Conservation (phyloP, 371 early-diverging fungal genomes). For the Batrachochytrium dendrobatidis region DNA sequence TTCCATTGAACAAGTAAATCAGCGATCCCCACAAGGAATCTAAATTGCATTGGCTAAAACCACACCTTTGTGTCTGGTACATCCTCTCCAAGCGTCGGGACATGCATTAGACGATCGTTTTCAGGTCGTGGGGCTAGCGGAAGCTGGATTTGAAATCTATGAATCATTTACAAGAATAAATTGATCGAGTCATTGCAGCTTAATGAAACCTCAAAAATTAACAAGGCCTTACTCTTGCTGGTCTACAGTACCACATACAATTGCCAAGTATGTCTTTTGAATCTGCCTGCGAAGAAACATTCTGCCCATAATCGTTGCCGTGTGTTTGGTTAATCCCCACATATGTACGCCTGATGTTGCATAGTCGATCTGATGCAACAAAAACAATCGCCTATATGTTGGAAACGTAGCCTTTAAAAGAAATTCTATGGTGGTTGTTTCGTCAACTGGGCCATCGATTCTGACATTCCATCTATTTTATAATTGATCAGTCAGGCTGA, state of each 20-base stretch:
- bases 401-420: slow-evolving; percentile 15
- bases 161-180: slow-evolving; percentile 13
- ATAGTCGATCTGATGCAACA: slow-evolving; percentile 31
- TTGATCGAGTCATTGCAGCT: background rate
- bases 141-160: slow-evolving; percentile 9
- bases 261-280: background rate
- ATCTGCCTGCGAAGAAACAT: too few species aligned
- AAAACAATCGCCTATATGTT: slow-evolving; percentile 12
- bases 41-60: slow-evolving; percentile 29
- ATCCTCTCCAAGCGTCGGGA: too few species aligned
- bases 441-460: too few species aligned
- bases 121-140: too few species aligned
- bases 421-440: slow-evolving; percentile 15
- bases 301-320: too few species aligned
- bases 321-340: slow-evolving; percentile 22
- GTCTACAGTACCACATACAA: background rate
- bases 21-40: slow-evolving; percentile 26
- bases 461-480: too few species aligned
- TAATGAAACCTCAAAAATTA: background rate
- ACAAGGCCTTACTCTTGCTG: background rate
- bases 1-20: slow-evolving; percentile 1
- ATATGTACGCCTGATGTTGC: slow-evolving; percentile 30
- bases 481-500: too few species aligned
- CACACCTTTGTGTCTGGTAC: too few species aligned
- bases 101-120: too few species aligned